Conservation (phyloP, 2,329 filamentous ascomycete species). For the Cercospora sojina region DNA sequence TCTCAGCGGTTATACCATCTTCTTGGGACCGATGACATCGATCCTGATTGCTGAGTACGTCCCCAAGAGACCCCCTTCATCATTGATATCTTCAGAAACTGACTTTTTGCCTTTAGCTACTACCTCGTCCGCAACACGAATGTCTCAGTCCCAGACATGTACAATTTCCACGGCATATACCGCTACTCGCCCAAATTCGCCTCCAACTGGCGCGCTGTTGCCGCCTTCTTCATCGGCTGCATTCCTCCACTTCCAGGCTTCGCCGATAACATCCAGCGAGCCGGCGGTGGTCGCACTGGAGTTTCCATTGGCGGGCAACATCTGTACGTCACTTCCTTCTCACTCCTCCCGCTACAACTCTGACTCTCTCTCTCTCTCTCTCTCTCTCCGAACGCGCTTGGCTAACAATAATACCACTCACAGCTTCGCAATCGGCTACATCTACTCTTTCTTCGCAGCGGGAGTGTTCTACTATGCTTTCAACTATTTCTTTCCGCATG, state of each 20-base stretch:
- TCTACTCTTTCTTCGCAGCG: conserved; percentile 40
- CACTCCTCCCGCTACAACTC: no score
- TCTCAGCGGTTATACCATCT: conserved; percentile 65
- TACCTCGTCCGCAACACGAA: conserved; percentile 54
- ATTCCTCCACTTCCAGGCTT: conserved; percentile 58
- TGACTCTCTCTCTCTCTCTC: neutral
- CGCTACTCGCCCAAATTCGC: conserved; percentile 49
- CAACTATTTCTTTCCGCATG: conserved; percentile 51
- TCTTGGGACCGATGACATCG: conserved; percentile 62
- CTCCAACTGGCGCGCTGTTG: conserved; percentile 59
- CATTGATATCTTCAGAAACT: neutral
- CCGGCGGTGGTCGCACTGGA: conserved; percentile 40
- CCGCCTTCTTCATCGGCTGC: conserved; percentile 58
- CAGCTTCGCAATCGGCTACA: conserved; percentile 44
- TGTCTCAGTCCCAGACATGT: conserved; percentile 54
- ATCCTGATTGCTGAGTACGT: conserved; percentile 56
- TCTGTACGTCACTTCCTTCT: conserved; percentile 37
- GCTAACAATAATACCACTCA: neutral
- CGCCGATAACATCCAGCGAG: conserved; percentile 42
- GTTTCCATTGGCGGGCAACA: conserved; percentile 47
- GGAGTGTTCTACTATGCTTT: conserved; percentile 40
- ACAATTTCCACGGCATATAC: conserved; percentile 52
- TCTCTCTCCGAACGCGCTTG: neutral
- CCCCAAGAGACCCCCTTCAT: neutral
- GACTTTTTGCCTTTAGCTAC: conserved; percentile 38